Conservation (phyloP, 176 grass and related monocot genomes). For the Poa annua region DNA sequence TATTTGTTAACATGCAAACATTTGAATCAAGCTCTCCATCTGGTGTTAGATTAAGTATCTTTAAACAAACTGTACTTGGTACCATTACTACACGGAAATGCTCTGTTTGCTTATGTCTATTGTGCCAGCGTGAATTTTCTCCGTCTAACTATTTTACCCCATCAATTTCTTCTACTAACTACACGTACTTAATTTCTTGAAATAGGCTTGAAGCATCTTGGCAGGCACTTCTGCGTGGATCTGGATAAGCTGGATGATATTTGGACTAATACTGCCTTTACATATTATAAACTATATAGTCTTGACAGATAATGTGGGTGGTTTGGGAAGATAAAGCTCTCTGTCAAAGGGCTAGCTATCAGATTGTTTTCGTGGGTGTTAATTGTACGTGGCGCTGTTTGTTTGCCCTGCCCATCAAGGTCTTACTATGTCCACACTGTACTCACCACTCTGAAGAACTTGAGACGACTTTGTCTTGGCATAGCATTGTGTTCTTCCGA, state of each 20-base stretch:
- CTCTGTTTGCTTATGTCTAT: background rate
- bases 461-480: constrained; percentile 38
- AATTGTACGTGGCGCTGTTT: constrained; percentile 25
- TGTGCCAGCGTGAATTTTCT: background rate
- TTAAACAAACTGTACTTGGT: background rate
- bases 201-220: constrained; percentile 52
- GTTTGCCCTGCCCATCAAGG: constrained; percentile 31
- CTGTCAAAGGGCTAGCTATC: constrained; percentile 38
- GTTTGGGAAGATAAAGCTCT: constrained; percentile 45
- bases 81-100: background rate
- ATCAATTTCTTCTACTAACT: constrained; percentile 3
- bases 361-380: constrained; percentile 53
- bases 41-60: background rate
- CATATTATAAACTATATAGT: constrained; percentile 47
- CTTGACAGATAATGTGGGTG: constrained; percentile 49
- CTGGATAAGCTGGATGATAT: constrained; percentile 28
- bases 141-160: background rate
- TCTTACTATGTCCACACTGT: constrained; percentile 12
- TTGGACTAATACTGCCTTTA: constrained; percentile 17
- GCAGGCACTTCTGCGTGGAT: constrained; percentile 32
- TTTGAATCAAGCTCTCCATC: too few relatives aligned
- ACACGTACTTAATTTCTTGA: background rate
- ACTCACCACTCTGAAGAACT: constrained; percentile 2
- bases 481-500: constrained; percentile 26
- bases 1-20: background rate